These are phyloP conservation scores for Exophiala phaeomuriformis DNA, from an alignment of 2,329 filamentous ascomycete genomes.

Conservation along the genomic window DNA sequence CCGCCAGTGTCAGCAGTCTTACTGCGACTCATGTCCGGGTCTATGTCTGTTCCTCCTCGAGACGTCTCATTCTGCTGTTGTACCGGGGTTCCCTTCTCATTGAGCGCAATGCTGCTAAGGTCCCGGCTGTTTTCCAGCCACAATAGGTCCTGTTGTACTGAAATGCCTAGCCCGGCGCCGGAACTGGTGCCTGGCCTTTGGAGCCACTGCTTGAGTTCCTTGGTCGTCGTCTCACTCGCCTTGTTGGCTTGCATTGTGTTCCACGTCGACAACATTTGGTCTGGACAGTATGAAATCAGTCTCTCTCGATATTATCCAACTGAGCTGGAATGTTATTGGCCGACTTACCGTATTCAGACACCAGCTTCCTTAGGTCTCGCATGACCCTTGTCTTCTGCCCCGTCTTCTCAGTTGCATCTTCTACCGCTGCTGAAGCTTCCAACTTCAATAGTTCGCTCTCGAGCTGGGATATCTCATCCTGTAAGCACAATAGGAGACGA, in stretches of 20 bases:
- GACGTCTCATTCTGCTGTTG: background rate
- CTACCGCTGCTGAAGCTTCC: constrained; percentile 22
- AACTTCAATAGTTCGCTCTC: constrained; percentile 30
- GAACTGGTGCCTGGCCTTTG: constrained; percentile 11
- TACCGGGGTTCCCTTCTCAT: constrained; percentile 7
- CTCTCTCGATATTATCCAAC: background rate
- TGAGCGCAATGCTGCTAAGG: constrained; percentile 20
- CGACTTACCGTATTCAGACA: constrained; percentile 27
- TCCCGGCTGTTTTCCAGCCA: constrained; percentile 25
- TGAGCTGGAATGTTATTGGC: background rate
- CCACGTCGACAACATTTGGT: constrained; percentile 27
- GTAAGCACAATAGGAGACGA: constrained; percentile 30
- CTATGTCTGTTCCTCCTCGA: background rate
- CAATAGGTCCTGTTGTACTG: constrained; percentile 20
- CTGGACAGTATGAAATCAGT: constrained; percentile 20
- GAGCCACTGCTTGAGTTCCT: constrained; percentile 21
- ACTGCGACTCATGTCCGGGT: background rate
- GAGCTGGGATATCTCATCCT: constrained; percentile 31
- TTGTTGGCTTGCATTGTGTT: constrained; percentile 24
- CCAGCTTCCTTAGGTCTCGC: constrained; percentile 23
- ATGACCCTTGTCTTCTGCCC: constrained; percentile 21
- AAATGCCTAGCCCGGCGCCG: constrained; percentile 13
- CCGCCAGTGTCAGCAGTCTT: background rate
- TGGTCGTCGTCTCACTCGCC: constrained; percentile 17
- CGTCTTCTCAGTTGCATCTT: constrained; percentile 15